Evolutionary conservation across 2,329 filamentous ascomycete species (phyloP), one percentile per base, ranked within the genome.

Genomic region (Aspergillus pseudonomiae): DNA sequence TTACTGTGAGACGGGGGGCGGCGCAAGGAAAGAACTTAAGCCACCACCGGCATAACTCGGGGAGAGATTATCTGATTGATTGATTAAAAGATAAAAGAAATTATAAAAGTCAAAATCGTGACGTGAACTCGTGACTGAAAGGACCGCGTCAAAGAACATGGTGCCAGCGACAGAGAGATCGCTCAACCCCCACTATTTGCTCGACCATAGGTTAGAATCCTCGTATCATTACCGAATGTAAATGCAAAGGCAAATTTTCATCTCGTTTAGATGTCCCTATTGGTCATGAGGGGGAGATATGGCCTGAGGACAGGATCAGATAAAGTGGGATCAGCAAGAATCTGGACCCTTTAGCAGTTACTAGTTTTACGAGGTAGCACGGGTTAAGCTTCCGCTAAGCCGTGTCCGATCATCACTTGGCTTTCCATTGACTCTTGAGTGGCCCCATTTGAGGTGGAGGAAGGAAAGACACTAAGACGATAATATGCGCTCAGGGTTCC

Each of bases 361-460:
- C 21, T 24, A 24, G 21, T 24, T 24, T 28, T 26, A 41, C 39
- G 39, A 41, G 39, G 39, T 3, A 39, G 32, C 30, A 32, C 28
- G 30, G 21, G 41, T 34, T 34, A 59, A 59, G 57, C 57, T 59
- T 59, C 46, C 41, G 57, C 57, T 59, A 59, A 59, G 57, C 28
- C 57, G 32, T 50, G 6, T 34, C 45, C 10, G 16, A 34, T 26
- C 6, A 34, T 32, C 57, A 28, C 57, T 50, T 48, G 32, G 57
- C 34, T 48, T 11, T 43, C 28, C n/a, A 43, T 28, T 12, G 46
- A 30, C 28, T 10, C 30, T 28, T 12, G 46, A 30, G 46, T 50
- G 46, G 46, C 6, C 46, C 26, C 46, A 50, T 50, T 32, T 7
- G 11, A 30, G 24, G 21, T n/a, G 21, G 45, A 19, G n/a, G 24